A percentile compares a stretch with the other conserved stretches of the same genome.
Evolutionary conservation across 345 rosid genomes (phyloP).

Genomic region (Pugionium dolabratum): DNA sequence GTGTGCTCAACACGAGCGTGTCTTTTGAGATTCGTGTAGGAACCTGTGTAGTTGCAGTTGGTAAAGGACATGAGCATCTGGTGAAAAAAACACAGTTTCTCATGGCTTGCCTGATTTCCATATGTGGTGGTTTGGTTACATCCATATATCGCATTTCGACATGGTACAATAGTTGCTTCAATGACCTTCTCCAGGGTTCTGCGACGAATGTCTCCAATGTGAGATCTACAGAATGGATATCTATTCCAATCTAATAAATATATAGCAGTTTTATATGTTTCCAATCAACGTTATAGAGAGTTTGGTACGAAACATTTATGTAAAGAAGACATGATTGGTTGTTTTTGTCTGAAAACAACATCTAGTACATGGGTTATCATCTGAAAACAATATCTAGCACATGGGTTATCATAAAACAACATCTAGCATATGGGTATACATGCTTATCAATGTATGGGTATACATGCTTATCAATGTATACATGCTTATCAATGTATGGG

Average conservation of each 20-base stretch:
- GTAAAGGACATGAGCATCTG: constrained; percentile 55
- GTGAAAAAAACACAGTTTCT: constrained; percentile 37
- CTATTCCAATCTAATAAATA: constrained; percentile 4
- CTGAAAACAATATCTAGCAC: too few relatives aligned
- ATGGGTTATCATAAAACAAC: too few relatives aligned
- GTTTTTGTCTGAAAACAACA: too few relatives aligned
- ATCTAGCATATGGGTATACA: too few relatives aligned
- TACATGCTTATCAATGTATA: too few relatives aligned
- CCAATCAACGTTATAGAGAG: too few relatives aligned
- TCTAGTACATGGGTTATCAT: too few relatives aligned
- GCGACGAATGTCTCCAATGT: constrained; percentile 52
- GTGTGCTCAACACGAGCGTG: constrained; percentile 47
- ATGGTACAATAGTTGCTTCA: constrained; percentile 43
- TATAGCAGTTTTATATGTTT: too few relatives aligned
- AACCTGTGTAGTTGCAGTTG: constrained; percentile 44
- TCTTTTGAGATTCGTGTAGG: constrained; percentile 32
- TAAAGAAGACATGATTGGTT: too few relatives aligned
- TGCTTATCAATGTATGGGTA: too few relatives aligned
- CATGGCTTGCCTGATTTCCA: constrained; percentile 42
- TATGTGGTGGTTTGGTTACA: constrained; percentile 39
- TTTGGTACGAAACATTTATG: too few relatives aligned
- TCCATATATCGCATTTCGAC: constrained; percentile 48
- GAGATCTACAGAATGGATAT: constrained; percentile 48
- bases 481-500: too few relatives aligned
- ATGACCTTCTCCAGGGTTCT: constrained; percentile 53